Base-by-base conservation (phyloP, 768 basidiomycete genomes). In the Suillus tomentosus region DNA sequence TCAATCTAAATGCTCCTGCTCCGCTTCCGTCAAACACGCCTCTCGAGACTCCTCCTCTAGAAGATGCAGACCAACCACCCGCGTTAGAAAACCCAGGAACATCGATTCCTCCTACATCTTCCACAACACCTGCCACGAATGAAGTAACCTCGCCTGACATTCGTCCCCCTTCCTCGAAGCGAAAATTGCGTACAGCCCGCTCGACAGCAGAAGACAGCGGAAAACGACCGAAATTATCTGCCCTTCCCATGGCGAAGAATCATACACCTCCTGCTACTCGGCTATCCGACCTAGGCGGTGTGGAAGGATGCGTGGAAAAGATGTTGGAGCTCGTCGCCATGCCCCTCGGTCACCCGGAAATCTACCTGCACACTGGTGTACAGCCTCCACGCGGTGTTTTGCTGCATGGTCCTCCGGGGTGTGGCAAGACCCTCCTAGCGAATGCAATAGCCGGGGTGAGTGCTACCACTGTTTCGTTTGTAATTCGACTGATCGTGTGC, bases 311-410 rank as follows among this genome's bases (percentile, higher is more conserved):
- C 66, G 84, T 98, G 17, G 95, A 96, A 73, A 95, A 95, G 75
- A 86, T 99, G 81, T 85, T 97, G 43, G 96, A 98, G 71, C 87
- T 96, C 19, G 95, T 99, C 15, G 95, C 93, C 1, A 90, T 99
- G 87, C 97, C 97, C 0, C 78, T 99, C 1, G 88, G 89, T 60
- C 96, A 98, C 77, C 97, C 97, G 0, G 97, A 99, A 74, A 87
- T 99, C 8, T 99, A 98, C 78, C 77, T 93, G 5, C 91, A 95
- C 67, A 96, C 95, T 0, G 96, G 97, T 2, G 91, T 97, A 3
- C 90, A 92, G 67, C 90, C 96, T 5, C 95, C 96, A 1, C 79
- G 96, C 55, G 97, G 97, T 13, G 94, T 99, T 0, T 76, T 99
- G 24, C 76, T 99, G 10, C 92, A 98, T 75, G 97, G 97, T 1